Evolutionary conservation across 2,329 filamentous ascomycete genomes (phyloP).

Genomic region (Exophiala lecanii-corni): DNA sequence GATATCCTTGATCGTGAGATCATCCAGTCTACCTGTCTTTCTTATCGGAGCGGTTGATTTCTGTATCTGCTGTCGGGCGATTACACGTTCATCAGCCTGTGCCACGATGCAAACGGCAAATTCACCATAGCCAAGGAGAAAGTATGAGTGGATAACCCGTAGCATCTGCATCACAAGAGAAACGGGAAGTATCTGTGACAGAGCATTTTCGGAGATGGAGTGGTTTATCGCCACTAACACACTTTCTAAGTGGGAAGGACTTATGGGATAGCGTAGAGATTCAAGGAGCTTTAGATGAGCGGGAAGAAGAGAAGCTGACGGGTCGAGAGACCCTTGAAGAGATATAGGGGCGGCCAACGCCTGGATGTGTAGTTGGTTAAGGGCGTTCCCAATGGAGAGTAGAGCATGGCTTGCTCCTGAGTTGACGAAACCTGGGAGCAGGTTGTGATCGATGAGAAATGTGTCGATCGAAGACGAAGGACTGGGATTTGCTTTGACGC

Average conservation of each 20-base stretch:
- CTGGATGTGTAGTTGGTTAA: slow-evolving; percentile 69
- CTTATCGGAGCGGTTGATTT: slow-evolving; percentile 38
- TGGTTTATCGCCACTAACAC: slow-evolving; percentile 72
- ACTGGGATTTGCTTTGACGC: slow-evolving; percentile 54
- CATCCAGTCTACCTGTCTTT: slow-evolving; percentile 42
- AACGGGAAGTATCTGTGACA: slow-evolving; percentile 77
- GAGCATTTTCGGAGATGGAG: slow-evolving; percentile 75
- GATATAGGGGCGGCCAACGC: slow-evolving; percentile 30
- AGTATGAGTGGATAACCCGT: slow-evolving; percentile 75
- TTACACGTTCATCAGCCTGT: slow-evolving; percentile 75
- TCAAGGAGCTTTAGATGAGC: slow-evolving; percentile 26
- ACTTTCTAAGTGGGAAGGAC: slow-evolving; percentile 62
- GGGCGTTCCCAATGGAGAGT: slow-evolving; percentile 81
- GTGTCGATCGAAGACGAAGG: slow-evolving; percentile 35
- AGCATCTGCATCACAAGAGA: slow-evolving; percentile 72
- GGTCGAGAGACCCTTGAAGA: slow-evolving; percentile 23
- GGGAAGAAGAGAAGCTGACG: slow-evolving; percentile 29
- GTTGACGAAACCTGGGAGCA: slow-evolving; percentile 77
- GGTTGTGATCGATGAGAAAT: slow-evolving; percentile 53
- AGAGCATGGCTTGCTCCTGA: slow-evolving; percentile 72
- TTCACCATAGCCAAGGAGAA: slow-evolving; percentile 81
- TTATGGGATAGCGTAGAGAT: slow-evolving; percentile 66
- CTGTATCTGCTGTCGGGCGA: slow-evolving; percentile 59
- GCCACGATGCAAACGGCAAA: slow-evolving; percentile 83
- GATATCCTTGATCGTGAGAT: slow-evolving; percentile 74